A percentile compares a stretch with the other conserved stretches of the same genome.
phyloP scores from a whole-genome alignment of 2,329 filamentous ascomycete species.

The Clonostachys byssicola region DNA sequence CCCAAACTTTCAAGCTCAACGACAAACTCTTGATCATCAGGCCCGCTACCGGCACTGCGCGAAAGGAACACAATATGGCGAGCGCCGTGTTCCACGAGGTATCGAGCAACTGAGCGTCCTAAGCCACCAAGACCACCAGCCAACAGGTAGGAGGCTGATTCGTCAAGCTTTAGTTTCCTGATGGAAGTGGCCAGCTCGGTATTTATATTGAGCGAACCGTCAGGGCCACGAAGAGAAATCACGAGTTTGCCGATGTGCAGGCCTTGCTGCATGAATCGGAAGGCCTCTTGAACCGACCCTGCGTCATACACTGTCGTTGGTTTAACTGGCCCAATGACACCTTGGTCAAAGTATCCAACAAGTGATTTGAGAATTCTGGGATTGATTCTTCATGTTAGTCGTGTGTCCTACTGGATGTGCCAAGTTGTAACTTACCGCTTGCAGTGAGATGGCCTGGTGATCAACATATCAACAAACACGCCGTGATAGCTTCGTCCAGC shows the following conservation, averaged over 20 bases:
- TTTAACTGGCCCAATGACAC: neutral
- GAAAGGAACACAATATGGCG: constrained; percentile 45
- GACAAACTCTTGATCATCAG: constrained; percentile 7
- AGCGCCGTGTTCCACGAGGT: constrained; percentile 46
- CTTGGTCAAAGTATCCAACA: no score
- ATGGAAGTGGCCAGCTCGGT: no score
- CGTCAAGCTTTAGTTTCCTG: constrained; percentile 4
- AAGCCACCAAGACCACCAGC: constrained; percentile 24
- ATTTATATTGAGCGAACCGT: neutral
- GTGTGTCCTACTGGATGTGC: no score
- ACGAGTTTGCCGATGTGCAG: constrained; percentile 36
- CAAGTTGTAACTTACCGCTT: no score
- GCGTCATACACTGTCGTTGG: constrained; percentile 14
- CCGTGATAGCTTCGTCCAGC: constrained; percentile 23
- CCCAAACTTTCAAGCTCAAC: constrained; percentile 16
- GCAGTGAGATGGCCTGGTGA: no score
- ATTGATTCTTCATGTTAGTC: no score
- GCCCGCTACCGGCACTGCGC: constrained; percentile 26
- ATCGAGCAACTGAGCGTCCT: constrained; percentile 29
- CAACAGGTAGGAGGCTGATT: constrained; percentile 18
- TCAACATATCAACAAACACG: neutral
- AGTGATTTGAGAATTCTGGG: no score
- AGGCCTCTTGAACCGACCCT: constrained; percentile 25
- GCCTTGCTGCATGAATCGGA: constrained; percentile 36
- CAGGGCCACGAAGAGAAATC: constrained; percentile 10